These are phyloP conservation scores for Lipomyces yamanashiensis DNA, from an alignment of 805 yeast genomes.

Conservation along the genomic window DNA sequence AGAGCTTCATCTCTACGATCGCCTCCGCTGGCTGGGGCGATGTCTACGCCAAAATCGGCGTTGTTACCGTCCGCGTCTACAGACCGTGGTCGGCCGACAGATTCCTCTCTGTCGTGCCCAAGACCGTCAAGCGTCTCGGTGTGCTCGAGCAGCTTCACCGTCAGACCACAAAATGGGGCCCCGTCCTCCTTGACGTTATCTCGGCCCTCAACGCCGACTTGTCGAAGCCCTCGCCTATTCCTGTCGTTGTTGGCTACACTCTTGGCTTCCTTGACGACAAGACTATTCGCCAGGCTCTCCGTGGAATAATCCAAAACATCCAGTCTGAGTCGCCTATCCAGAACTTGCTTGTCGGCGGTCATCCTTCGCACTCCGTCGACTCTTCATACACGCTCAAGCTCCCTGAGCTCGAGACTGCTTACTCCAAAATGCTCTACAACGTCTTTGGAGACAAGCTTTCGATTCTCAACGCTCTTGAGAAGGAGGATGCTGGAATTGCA, in stretches of 20 bases:
- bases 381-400: conserved; percentile 28
- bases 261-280: conserved; percentile 50
- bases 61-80: conserved; percentile 65
- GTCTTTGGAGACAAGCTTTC: conserved; percentile 60
- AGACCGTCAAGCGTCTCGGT: conserved; percentile 59
- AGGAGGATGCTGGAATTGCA: conserved; percentile 49
- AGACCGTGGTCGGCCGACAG: conserved; percentile 71
- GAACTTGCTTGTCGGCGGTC: conserved; percentile 61
- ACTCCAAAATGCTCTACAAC: conserved; percentile 74
- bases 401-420: conserved; percentile 69
- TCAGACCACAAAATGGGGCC: conserved; percentile 58
- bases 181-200: conserved; percentile 76
- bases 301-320: conserved; percentile 58
- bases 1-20: conserved; percentile 51
- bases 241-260: conserved; percentile 61
- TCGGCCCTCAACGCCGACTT: conserved; percentile 50
- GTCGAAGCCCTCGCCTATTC: conserved; percentile 34
- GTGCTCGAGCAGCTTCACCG: conserved; percentile 68
- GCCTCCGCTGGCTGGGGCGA: conserved; percentile 41
- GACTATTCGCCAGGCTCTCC: conserved; percentile 51
- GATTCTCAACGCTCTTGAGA: conserved; percentile 62
- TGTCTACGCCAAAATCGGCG: conserved; percentile 49
- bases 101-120: conserved; percentile 58
- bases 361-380: conserved; percentile 39
- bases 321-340: conserved; percentile 61